Conservation (phyloP, 345 rosid genomes). For the Eucalyptus curtisii region DNA sequence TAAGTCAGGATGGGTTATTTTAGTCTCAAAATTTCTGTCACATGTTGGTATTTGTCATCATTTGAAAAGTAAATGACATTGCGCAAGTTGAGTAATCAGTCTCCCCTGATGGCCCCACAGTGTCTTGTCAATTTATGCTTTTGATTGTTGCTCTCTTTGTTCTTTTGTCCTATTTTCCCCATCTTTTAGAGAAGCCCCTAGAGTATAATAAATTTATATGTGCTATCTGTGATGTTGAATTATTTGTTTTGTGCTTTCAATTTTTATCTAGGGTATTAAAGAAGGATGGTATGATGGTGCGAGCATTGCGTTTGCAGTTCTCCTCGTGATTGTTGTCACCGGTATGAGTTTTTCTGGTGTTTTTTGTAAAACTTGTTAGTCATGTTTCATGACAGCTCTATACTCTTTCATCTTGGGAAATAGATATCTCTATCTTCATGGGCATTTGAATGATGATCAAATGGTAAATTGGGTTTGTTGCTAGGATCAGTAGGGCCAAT, state of each 20-base stretch:
- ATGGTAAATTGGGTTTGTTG: not conserved
- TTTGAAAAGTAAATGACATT: not conserved
- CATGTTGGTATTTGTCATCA: not conserved
- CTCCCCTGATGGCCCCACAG: not conserved
- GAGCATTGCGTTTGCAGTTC: constrained; percentile 91
- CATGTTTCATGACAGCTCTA: not conserved
- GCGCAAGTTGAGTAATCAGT: not conserved
- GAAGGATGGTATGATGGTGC: constrained; percentile 99
- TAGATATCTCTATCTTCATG: not conserved
- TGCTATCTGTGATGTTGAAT: not conserved
- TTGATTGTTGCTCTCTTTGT: not conserved
- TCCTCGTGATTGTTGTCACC: constrained; percentile 87
- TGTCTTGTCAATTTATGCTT: not conserved
- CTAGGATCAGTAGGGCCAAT: not conserved
- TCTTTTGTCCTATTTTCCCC: not conserved
- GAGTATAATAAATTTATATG: not conserved
- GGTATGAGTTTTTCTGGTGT: constrained; percentile 25
- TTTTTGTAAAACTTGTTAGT: not conserved
- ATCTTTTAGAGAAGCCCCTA: not conserved
- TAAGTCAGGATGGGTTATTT: not conserved
- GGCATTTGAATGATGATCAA: not conserved
- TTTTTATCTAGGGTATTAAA: constrained; percentile 47
- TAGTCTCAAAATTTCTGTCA: not conserved
- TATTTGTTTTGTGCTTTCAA: not conserved
- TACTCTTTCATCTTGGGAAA: not conserved